Evolutionary conservation across 305 asterid species (phyloP).

Genomic region (Rubia tinctorum): DNA sequence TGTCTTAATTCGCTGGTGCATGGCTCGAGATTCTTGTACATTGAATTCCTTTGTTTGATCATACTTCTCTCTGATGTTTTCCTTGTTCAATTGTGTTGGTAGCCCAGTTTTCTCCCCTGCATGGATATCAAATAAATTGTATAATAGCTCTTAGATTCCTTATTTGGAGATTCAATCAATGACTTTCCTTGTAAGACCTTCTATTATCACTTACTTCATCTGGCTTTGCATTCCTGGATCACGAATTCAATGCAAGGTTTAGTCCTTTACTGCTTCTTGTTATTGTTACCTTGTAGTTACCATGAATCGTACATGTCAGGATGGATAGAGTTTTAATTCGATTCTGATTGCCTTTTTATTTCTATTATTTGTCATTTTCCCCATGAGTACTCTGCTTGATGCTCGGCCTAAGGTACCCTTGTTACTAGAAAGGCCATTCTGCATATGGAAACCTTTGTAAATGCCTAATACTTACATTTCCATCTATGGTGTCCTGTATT

Average conservation of each 20-base stretch:
- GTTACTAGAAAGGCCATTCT: not conserved
- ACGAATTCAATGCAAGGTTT: too few relatives aligned
- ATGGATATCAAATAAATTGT: not conserved
- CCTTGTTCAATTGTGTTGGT: conserved; percentile 5
- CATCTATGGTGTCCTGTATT: not conserved
- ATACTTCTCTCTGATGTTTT: not conserved
- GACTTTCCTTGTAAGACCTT: not conserved
- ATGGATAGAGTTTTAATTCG: not conserved
- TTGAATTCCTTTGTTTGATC: conserved; percentile 10
- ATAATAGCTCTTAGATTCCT: not conserved
- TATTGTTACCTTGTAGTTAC: too few relatives aligned
- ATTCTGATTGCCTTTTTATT: not conserved
- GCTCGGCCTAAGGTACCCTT: not conserved
- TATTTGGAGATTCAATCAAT: not conserved
- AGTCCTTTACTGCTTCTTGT: too few relatives aligned
- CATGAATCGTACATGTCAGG: not conserved
- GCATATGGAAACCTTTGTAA: not conserved
- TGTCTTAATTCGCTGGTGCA: conserved; percentile 25
- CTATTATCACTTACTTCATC: too few relatives aligned
- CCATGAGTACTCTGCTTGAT: not conserved
- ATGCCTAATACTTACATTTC: not conserved
- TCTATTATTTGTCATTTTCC: not conserved
- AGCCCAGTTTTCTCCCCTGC: not conserved
- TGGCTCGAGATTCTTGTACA: conserved; percentile 20
- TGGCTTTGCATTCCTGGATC: too few relatives aligned